Conservation (phyloP, 1,284 basidiomycete genomes). For the Ustilago trichophora region DNA sequence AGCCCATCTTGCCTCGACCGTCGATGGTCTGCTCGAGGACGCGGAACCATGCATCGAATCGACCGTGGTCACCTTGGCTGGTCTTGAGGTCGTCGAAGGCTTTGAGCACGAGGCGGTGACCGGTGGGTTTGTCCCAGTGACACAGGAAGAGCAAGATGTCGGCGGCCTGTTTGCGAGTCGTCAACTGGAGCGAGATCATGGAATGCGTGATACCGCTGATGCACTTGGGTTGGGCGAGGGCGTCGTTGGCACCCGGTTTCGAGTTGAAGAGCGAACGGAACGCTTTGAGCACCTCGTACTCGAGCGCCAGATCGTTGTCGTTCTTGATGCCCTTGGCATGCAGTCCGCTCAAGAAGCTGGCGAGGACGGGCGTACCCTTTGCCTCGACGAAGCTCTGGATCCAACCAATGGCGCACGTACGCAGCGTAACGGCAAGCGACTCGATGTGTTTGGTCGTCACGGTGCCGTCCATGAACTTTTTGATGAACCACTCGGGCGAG, state of each 20-base stretch:
- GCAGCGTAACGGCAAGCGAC: constrained; percentile 80
- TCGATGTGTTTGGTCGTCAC: constrained; percentile 83
- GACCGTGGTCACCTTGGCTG: constrained; percentile 59
- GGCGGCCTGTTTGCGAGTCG: constrained; percentile 80
- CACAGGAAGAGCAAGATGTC: constrained; percentile 75
- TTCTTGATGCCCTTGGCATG: constrained; percentile 58
- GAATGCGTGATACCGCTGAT: constrained; percentile 84
- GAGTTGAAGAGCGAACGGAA: constrained; percentile 84
- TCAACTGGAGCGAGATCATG: constrained; percentile 82
- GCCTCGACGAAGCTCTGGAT: constrained; percentile 70
- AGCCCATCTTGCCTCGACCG: constrained; percentile 93
- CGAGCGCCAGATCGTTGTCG: constrained; percentile 76
- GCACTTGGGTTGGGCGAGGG: constrained; percentile 79
- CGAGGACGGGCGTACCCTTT: constrained; percentile 78
- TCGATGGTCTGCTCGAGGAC: constrained; percentile 80
- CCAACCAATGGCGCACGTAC: constrained; percentile 69
- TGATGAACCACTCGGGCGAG: constrained; percentile 75
- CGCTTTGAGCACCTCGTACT: constrained; percentile 90
- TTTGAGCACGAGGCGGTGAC: constrained; percentile 69
- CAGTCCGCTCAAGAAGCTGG: constrained; percentile 73
- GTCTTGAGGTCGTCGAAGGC: constrained; percentile 68
- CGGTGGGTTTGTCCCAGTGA: constrained; percentile 69
- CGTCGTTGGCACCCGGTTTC: constrained; percentile 79
- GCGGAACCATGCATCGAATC: constrained; percentile 90
- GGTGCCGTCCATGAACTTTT: constrained; percentile 85